A percentile compares a stretch with the other conserved stretches of the same genome.
phyloP scores from a whole-genome alignment of 805 yeast species.

The Starmerella ratchasimensis region DNA sequence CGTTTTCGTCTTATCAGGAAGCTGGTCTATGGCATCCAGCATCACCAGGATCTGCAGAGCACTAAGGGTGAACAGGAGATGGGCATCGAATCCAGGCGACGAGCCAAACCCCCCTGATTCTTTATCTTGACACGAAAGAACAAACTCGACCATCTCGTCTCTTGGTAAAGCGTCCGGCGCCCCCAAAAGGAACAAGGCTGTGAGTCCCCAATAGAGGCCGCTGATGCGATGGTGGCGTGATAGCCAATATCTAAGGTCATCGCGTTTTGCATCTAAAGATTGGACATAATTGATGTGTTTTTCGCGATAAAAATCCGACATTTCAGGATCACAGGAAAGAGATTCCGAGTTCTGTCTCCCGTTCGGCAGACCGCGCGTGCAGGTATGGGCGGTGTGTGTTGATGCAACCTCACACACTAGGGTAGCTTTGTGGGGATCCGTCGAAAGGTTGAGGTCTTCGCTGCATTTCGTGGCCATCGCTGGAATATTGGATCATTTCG shows the following conservation, averaged over 20 bases:
- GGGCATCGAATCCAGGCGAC: conserved; percentile 80
- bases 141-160: conserved; percentile 52
- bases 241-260: conserved; percentile 69
- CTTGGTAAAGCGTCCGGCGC: conserved; percentile 44
- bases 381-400: too few relatives aligned
- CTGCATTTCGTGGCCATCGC: too few relatives aligned
- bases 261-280: conserved; percentile 39
- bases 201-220: conserved; percentile 92
- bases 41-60: conserved; percentile 70
- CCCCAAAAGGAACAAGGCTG: conserved; percentile 52
- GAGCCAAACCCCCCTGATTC: conserved; percentile 65
- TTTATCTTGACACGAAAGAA: conserved; percentile 45
- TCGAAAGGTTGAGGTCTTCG: too few relatives aligned
- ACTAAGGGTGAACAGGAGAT: conserved; percentile 67
- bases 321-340: too few relatives aligned
- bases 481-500: too few relatives aligned
- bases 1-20: conserved; percentile 26
- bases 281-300: conserved; percentile 48
- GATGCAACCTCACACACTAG: too few relatives aligned
- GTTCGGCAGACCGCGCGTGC: too few relatives aligned
- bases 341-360: too few relatives aligned
- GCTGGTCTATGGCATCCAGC: conserved; percentile 41
- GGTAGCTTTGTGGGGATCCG: too few relatives aligned
- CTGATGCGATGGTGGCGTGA: conserved; percentile 77
- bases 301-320: conserved; percentile 25